Evolutionary conservation across 306 rosid species (phyloP), one percentile per base, ranked within the genome.

Genomic region (Spatholobus suberectus): DNA sequence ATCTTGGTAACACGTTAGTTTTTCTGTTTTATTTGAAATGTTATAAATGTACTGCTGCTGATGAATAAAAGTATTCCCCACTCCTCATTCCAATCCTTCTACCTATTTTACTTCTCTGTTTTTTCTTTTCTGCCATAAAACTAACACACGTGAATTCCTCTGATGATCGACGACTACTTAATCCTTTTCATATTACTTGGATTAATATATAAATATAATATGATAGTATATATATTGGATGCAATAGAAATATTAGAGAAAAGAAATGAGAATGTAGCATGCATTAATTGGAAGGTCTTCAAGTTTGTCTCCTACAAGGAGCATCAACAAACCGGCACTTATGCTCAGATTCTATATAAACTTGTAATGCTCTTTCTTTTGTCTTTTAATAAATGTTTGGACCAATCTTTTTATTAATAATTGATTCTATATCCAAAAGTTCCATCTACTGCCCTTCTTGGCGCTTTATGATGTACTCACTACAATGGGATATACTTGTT

Each of bases 271-370:
- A 21, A 5, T 23, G 32, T 9, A 40, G 24, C 61, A 70, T 70
- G 13, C 23, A 47, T 51, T 65, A 61, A 73, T n/a, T 23, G 18
- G 24, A 35, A 12, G 44, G 21, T 18, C 10, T 76, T 29, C 65
- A 69, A 46, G 69, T 83, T 83, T 83, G 86, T 77, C 69, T 69
- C 47, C 78, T 69, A 6, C 43, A 69, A 58, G 13, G 49, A 77
- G 86, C 83, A 83, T 83, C 86, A 77, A 77, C 65, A 46, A 59
- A 73, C 82, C 75, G n/a, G 75, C 54, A 59, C 57, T 70, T 24
- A 77, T 17, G 55, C 49, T 47, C n/a, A 59, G 86, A 83, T 83
- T 83, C 86, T 61, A 32, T 43, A 38, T 2, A 57, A 7, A 61
- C 8, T 5, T 18, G 1, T 55, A n/a, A 15, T 54, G 55, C 6